Evolutionary conservation across 2,329 filamentous ascomycete species (phyloP).

Genomic region (Alternaria rosae): DNA sequence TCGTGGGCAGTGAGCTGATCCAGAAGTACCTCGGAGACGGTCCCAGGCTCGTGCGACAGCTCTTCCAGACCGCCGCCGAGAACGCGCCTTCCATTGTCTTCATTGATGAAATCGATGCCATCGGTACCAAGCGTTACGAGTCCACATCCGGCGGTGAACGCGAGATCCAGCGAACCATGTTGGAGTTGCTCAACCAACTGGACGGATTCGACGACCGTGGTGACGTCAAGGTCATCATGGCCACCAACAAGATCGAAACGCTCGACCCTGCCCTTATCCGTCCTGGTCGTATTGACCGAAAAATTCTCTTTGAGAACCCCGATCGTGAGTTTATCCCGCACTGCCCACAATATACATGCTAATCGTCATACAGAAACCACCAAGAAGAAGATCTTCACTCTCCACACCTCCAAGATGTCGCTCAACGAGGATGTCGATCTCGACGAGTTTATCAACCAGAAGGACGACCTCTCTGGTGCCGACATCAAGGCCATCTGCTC

Average conservation of each 20-base stretch:
- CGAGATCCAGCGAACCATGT: conserved; percentile 97
- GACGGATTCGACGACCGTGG: conserved; percentile 98
- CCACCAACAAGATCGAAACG: conserved; percentile 99
- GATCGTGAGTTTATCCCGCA: conserved; percentile 61
- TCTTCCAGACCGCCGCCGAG: conserved; percentile 95
- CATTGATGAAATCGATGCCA: conserved; percentile 98
- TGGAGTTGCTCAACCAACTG: conserved; percentile 96
- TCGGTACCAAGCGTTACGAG: conserved; percentile 98
- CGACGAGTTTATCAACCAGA: conserved; percentile 97
- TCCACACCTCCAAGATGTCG: conserved; percentile 99
- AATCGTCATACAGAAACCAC: conserved; percentile 81
- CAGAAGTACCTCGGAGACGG: conserved; percentile 99
- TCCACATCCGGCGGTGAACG: conserved; percentile 96
- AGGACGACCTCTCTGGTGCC: conserved; percentile 95
- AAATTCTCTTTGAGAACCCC: conserved; percentile 83
- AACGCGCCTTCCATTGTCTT: conserved; percentile 98
- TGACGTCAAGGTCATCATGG: conserved; percentile 99
- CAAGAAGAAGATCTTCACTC: conserved; percentile 95
- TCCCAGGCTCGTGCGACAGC: conserved; percentile 90
- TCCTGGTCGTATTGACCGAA: conserved; percentile 96
- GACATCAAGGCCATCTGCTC: conserved; percentile 99
- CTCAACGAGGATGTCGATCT: conserved; percentile 96
- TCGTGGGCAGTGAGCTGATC: conserved; percentile 95
- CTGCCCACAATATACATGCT: conserved; percentile 41
- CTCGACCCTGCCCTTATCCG: conserved; percentile 95